These are phyloP conservation scores for Claviceps capensis DNA, from an alignment of 2,329 filamentous ascomycete species.

Conservation along the genomic window DNA sequence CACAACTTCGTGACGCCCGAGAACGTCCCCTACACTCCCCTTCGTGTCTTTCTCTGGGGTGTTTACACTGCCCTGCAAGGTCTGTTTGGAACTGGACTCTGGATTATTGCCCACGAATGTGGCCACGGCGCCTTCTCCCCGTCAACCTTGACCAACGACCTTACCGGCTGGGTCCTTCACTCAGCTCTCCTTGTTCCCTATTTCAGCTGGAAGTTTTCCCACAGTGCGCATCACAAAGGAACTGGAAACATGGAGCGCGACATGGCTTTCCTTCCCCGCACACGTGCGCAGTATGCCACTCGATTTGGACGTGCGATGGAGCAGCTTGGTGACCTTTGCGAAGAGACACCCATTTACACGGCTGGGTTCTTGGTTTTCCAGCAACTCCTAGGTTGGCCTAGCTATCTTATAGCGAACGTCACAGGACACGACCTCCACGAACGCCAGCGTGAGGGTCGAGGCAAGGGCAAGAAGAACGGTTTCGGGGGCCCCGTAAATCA, in stretches of 20 bases:
- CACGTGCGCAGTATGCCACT: slow-evolving; percentile 65
- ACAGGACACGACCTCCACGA: slow-evolving; percentile 95
- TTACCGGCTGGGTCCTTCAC: slow-evolving; percentile 84
- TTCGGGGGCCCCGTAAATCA: slow-evolving; percentile 76
- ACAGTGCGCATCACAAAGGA: slow-evolving; percentile 99
- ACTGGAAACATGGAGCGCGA: slow-evolving; percentile 95
- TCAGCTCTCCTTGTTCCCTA: slow-evolving; percentile 85
- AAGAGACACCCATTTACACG: slow-evolving; percentile 86
- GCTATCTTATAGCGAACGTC: slow-evolving; percentile 83
- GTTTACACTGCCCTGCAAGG: slow-evolving; percentile 72
- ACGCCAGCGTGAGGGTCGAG: slow-evolving; percentile 82
- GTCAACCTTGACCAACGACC: slow-evolving; percentile 83
- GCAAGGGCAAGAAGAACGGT: slow-evolving; percentile 84
- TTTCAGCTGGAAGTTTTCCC: slow-evolving; percentile 99
- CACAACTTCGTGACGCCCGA: slow-evolving; percentile 83
- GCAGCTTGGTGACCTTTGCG: slow-evolving; percentile 76
- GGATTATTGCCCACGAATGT: slow-evolving; percentile 96
- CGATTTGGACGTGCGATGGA: slow-evolving; percentile 62
- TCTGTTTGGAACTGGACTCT: slow-evolving; percentile 83
- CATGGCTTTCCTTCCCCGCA: slow-evolving; percentile 98
- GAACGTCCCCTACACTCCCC: slow-evolving; percentile 55
- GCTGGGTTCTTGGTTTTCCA: slow-evolving; percentile 61
- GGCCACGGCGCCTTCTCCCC: slow-evolving; percentile 93
- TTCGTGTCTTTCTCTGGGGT: slow-evolving; percentile 50
- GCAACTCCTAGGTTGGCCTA: slow-evolving; percentile 85